A percentile compares a stretch with the other conserved stretches of the same genome.
phyloP scores from a whole-genome alignment of 2,329 filamentous ascomycete species.

The Penicillium sp. region DNA sequence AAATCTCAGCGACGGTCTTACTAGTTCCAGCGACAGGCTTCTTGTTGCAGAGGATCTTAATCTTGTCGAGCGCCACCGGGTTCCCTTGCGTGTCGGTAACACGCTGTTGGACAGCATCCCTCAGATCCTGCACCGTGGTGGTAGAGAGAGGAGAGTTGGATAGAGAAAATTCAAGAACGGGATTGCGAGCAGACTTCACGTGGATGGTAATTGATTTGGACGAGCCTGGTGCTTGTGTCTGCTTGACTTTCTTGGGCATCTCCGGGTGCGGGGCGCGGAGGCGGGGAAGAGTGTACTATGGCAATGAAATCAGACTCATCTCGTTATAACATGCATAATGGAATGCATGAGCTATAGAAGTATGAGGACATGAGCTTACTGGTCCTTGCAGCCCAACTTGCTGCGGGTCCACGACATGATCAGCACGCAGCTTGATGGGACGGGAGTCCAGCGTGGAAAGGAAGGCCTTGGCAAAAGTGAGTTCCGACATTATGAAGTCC shows the following conservation, averaged over 20 bases:
- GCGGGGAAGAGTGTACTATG: constrained; percentile 49
- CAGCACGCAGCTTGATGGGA: constrained; percentile 77
- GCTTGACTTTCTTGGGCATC: constrained; percentile 44
- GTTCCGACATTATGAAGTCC: constrained; percentile 66
- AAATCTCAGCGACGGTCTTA: constrained; percentile 73
- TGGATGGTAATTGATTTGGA: constrained; percentile 39
- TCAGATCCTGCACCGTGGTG: constrained; percentile 78
- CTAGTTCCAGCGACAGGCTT: constrained; percentile 76
- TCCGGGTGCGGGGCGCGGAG: constrained; percentile 44
- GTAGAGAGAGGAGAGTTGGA: constrained; percentile 59
- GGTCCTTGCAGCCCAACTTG: constrained; percentile 73
- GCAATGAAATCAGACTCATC: neutral
- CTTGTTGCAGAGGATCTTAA: constrained; percentile 83
- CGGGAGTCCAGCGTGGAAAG: constrained; percentile 76
- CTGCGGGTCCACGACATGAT: constrained; percentile 85
- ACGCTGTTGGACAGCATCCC: constrained; percentile 64
- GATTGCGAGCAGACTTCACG: constrained; percentile 67
- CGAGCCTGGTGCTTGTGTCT: constrained; percentile 35
- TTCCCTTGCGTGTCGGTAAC: constrained; percentile 51
- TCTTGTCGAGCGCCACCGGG: constrained; percentile 61
- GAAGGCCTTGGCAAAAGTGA: constrained; percentile 81
- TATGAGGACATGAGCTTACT: constrained; percentile 52
- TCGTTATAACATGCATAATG: neutral
- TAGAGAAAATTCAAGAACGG: constrained; percentile 67
- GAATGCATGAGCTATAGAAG: neutral